phyloP scores from a whole-genome alignment of 75 land plant genomes.

The Sequoiadendron giganteum region DNA sequence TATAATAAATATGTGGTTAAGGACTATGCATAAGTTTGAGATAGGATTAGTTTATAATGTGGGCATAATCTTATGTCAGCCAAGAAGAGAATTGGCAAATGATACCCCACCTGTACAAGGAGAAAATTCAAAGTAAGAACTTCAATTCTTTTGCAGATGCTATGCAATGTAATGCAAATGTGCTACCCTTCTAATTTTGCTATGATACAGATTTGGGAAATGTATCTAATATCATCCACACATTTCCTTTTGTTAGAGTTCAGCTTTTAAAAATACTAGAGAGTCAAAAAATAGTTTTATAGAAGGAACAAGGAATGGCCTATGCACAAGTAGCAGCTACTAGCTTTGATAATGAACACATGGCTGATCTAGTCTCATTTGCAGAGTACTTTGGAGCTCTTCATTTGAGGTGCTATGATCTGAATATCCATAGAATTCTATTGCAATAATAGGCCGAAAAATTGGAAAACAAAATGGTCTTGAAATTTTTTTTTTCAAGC shows the following conservation, averaged over 20 bases:
- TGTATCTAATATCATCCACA: not conserved
- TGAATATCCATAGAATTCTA: not conserved
- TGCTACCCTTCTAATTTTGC: not conserved
- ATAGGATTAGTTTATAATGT: not conserved
- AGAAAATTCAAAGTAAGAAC: slow-evolving; percentile 55
- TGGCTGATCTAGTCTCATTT: slow-evolving; percentile 67
- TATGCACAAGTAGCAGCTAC: slow-evolving; percentile 93
- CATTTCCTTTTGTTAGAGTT: slow-evolving; percentile 35
- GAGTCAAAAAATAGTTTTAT: slow-evolving; percentile 63
- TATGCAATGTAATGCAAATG: not conserved
- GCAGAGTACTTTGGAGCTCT: slow-evolving; percentile 82
- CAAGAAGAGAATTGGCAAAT: slow-evolving; percentile 30
- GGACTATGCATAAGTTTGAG: not conserved
- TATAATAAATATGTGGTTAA: not conserved
- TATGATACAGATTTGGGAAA: not conserved
- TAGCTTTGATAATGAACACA: slow-evolving; percentile 75
- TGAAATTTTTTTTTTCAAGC: not conserved
- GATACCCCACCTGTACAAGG: slow-evolving; percentile 35
- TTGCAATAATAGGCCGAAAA: not conserved
- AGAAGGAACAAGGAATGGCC: slow-evolving; percentile 93
- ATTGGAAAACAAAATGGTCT: not conserved
- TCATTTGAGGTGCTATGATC: slow-evolving; percentile 56
- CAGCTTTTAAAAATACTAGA: slow-evolving; percentile 81
- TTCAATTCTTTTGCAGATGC: slow-evolving; percentile 7
- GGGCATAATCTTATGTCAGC: slow-evolving; percentile 29